Evolutionary conservation across 805 yeast genomes (phyloP).

Genomic region (Candida adriatica): DNA sequence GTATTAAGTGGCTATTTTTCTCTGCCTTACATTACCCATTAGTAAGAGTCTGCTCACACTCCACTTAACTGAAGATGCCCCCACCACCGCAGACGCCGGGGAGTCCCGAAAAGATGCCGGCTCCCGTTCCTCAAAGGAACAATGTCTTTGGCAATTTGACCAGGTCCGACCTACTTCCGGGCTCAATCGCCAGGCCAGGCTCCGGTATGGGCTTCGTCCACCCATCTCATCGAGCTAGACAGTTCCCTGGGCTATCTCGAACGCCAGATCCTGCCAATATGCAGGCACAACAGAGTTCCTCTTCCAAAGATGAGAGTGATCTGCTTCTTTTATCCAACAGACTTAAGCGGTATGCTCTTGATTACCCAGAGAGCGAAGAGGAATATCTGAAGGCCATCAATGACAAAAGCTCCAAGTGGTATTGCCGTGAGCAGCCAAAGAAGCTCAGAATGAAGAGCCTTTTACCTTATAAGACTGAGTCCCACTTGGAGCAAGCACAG

Average conservation of each 20-base stretch:
- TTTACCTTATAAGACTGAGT: constrained; percentile 73
- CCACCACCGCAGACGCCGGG: no score
- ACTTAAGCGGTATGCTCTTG: constrained; percentile 38
- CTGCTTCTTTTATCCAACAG: constrained; percentile 24
- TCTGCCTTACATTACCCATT: not conserved
- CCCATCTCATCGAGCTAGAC: constrained; percentile 5
- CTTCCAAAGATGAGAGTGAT: constrained; percentile 5
- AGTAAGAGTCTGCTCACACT: no score
- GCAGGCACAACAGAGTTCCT: constrained; percentile 1
- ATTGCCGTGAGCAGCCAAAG: constrained; percentile 28
- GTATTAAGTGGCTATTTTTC: no score
- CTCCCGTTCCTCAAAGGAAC: constrained; percentile 21
- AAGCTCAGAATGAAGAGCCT: constrained; percentile 27
- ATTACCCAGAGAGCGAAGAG: constrained; percentile 40
- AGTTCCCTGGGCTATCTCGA: constrained; percentile 10
- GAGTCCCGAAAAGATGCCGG: constrained; percentile 13
- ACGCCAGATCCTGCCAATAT: constrained; percentile 22
- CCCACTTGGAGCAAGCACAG: constrained; percentile 58
- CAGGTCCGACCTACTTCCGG: constrained; percentile 1
- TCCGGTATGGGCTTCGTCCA: constrained; percentile 12
- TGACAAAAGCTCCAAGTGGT: constrained; percentile 34
- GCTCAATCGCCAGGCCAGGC: constrained; percentile 10
- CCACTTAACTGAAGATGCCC: not conserved
- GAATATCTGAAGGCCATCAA: constrained; percentile 24
- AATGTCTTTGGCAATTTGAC: constrained; percentile 5